phyloP scores from a whole-genome alignment of 2,329 filamentous ascomycete species.

The Trichoderma gracile region DNA sequence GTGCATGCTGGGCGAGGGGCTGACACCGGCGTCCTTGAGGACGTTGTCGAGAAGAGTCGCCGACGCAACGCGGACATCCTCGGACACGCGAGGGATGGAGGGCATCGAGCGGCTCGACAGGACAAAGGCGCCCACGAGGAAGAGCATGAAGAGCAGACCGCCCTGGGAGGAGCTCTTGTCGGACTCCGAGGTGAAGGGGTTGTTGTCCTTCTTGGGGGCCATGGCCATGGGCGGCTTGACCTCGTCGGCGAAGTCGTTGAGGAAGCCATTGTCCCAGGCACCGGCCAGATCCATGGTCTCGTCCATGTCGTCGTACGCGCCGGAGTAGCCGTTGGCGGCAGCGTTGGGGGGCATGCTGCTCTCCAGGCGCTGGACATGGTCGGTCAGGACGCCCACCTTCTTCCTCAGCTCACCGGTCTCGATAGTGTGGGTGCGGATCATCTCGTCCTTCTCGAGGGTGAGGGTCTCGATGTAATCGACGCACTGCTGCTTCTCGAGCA shows the following conservation, averaged over 20 bases:
- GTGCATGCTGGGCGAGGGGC: conserved; percentile 46
- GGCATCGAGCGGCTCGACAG: conserved; percentile 78
- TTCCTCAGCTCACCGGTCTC: conserved; percentile 91
- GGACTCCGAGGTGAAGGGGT: conserved; percentile 41
- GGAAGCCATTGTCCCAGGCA: conserved; percentile 77
- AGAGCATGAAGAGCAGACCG: conserved; percentile 87
- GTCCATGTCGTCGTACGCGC: conserved; percentile 79
- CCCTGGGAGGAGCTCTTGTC: conserved; percentile 74
- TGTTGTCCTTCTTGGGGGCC: conserved; percentile 54
- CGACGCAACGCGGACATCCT: conserved; percentile 77
- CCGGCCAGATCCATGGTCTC: conserved; percentile 72
- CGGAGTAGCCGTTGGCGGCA: conserved; percentile 61
- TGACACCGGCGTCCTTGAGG: conserved; percentile 75
- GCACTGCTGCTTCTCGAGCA: conserved; percentile 72
- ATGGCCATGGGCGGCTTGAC: conserved; percentile 61
- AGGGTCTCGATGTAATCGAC: conserved; percentile 74
- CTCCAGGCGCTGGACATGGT: conserved; percentile 71
- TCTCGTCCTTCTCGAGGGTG: conserved; percentile 85
- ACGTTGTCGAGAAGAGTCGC: conserved; percentile 77
- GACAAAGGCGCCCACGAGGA: conserved; percentile 94
- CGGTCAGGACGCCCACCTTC: conserved; percentile 80
- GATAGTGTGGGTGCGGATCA: conserved; percentile 83
- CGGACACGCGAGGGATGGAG: conserved; percentile 74
- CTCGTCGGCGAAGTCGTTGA: conserved; percentile 69
- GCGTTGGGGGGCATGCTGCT: conserved; percentile 48